Evolutionary conservation across 306 rosid genomes (phyloP).

Genomic region (Astragalus membranaceus): DNA sequence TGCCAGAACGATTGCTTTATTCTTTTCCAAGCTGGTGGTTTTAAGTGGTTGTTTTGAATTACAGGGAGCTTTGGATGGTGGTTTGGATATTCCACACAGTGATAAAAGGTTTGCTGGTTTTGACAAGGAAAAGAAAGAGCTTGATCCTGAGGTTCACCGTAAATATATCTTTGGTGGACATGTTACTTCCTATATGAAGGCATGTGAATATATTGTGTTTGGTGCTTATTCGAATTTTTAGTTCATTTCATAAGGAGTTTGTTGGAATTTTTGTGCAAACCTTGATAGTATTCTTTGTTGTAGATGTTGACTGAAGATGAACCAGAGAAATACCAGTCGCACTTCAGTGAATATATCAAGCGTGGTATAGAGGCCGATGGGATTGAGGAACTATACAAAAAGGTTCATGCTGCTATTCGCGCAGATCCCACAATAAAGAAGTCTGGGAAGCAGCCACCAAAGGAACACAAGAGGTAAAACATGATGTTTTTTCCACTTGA

Average conservation of each 20-base stretch:
- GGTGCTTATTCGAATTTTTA: not conserved
- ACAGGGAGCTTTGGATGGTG: conserved; percentile 21
- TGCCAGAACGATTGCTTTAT: not conserved
- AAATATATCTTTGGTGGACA: conserved; percentile 21
- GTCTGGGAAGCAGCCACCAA: not conserved
- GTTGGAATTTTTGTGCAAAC: not conserved
- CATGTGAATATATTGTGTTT: not conserved
- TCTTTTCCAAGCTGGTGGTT: not conserved
- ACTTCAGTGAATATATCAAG: conserved; percentile 6
- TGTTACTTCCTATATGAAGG: conserved; percentile 19
- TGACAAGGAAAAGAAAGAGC: conserved; percentile 15
- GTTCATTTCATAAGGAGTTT: not conserved
- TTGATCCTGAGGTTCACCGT: conserved; percentile 2
- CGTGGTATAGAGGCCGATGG: not conserved
- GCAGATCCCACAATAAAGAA: not conserved
- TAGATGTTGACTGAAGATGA: conserved; percentile 8
- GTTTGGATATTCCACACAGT: conserved; percentile 19
- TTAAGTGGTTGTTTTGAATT: not conserved
- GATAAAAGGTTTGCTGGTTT: conserved; percentile 20
- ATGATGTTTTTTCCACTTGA: not conserved
- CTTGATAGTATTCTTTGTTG: not conserved
- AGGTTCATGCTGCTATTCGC: not conserved
- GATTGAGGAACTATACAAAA: not conserved
- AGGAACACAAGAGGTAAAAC: conserved; percentile 4
- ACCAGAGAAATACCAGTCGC: conserved; percentile 12